Evolutionary conservation across 1,284 basidiomycete genomes (phyloP).

Genomic region (Leccinum pachyderme): DNA sequence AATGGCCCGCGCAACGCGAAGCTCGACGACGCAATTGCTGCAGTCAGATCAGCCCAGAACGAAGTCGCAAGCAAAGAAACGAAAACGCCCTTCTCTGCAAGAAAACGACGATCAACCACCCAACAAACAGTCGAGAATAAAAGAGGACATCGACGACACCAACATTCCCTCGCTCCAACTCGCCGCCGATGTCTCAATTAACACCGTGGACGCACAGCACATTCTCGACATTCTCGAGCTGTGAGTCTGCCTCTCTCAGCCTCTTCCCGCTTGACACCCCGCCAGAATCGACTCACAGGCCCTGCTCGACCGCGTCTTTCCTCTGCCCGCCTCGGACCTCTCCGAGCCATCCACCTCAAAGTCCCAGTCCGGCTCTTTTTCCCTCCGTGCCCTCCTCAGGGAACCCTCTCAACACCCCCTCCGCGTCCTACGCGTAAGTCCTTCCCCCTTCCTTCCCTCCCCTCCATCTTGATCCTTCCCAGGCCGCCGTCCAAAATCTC

Average conservation of each 20-base stretch:
- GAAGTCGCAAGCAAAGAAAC: constrained; percentile 53
- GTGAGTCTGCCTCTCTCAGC: constrained; percentile 40
- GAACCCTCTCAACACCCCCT: constrained; percentile 54
- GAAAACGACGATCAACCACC: constrained; percentile 45
- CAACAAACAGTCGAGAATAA: constrained; percentile 46
- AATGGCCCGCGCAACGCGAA: constrained; percentile 70
- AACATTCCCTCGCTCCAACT: constrained; percentile 27
- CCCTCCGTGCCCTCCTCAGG: constrained; percentile 62
- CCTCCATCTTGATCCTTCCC: constrained; percentile 4
- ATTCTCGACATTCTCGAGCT: constrained; percentile 76
- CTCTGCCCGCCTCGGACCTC: constrained; percentile 42
- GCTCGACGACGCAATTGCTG: constrained; percentile 42
- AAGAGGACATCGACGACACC: constrained; percentile 38
- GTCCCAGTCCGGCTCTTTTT: constrained; percentile 42
- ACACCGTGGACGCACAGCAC: constrained; percentile 49
- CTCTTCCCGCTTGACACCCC: background rate
- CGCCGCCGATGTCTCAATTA: constrained; percentile 51
- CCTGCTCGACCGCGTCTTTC: constrained; percentile 77
- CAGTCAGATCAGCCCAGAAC: constrained; percentile 23
- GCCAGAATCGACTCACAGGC: constrained; percentile 69
- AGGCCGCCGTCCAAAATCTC: constrained; percentile 65
- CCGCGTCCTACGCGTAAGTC: constrained; percentile 49
- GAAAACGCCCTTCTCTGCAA: constrained; percentile 51
- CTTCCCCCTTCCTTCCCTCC: constrained; percentile 11
- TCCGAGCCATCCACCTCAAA: constrained; percentile 37